These are phyloP conservation scores for Solanum piurae DNA, from an alignment of 257 asterid species.

Conservation along the genomic window DNA sequence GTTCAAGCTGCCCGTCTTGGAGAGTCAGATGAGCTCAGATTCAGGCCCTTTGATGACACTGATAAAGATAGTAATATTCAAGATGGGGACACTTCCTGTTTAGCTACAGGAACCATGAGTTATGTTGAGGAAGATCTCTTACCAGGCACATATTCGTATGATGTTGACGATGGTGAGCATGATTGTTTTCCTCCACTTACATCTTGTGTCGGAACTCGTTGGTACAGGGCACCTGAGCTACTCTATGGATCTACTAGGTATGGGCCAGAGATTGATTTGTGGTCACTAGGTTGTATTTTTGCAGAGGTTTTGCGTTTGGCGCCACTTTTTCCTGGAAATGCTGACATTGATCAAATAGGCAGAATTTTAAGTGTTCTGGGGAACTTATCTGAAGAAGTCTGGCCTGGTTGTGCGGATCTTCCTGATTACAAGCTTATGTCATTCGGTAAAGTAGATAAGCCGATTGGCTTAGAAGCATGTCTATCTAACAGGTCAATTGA, in stretches of 20 bases:
- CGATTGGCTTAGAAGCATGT: constrained; percentile 54
- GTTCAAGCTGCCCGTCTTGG: constrained; percentile 16
- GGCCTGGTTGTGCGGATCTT: constrained; percentile 79
- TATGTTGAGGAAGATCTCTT: constrained; percentile 63
- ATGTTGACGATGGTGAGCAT: constrained; percentile 44
- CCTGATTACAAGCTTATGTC: constrained; percentile 83
- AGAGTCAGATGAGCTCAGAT: constrained; percentile 21
- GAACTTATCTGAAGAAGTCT: constrained; percentile 54
- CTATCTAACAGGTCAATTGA: constrained; percentile 46
- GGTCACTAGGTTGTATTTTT: constrained; percentile 94
- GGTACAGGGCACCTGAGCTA: constrained; percentile 94
- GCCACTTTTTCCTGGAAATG: constrained; percentile 77
- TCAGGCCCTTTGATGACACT: constrained; percentile 21
- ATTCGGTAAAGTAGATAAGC: constrained; percentile 59
- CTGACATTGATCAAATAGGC: constrained; percentile 87
- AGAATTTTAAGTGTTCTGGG: constrained; percentile 61
- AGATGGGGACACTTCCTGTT: constrained; percentile 72
- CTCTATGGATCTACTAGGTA: constrained; percentile 83
- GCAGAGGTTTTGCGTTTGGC: constrained; percentile 68
- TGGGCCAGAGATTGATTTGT: constrained; percentile 78
- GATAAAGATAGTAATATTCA: constrained; percentile 54
- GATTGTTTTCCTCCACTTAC: constrained; percentile 64
- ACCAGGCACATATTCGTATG: constrained; percentile 36
- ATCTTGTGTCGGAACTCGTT: constrained; percentile 92
- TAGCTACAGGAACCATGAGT: constrained; percentile 78